Evolutionary conservation across 345 rosid species (phyloP), one percentile per base, ranked within the genome.

Genomic region (Populus tremula): DNA sequence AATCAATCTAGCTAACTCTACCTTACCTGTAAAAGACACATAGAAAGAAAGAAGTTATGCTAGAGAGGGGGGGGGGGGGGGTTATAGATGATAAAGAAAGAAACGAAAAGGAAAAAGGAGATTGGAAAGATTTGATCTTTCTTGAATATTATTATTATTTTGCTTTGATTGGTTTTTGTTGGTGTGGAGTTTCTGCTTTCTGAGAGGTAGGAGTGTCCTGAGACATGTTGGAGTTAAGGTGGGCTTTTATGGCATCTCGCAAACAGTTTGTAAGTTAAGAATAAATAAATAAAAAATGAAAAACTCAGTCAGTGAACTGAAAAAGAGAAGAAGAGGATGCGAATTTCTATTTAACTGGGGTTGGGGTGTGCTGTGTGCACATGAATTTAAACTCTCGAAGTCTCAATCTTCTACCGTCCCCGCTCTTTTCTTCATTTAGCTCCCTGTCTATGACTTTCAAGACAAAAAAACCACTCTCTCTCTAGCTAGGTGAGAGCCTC

Each of bases 221-320:
- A 78, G 84, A 87, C 91, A 87, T 88, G 90, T 87, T 85, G 87
- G 90, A 81, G 89, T 87, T 79, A 70, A 66, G 78, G 87, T 72
- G 80, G 71, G 81, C 81, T 85, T 85, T 75, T 62, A 82, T 41
- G 53, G 35, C 35, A 20, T 49, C 6, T 56, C 21, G n/a, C 63
- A 9, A n/a, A 56, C 64, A 59, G 64, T 59, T 53, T 23, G 25
- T 20, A 20, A 53, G 59, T 18, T 53, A n/a, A 33, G 5, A 33
- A 33, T 33, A 33, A 33, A 33, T 4, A 33, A 33, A 33, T 33
- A 53, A 20, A 53, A 53, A 53, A 6, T 76, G 39, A 66, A 67
- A 53, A 76, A 41, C 27, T 35, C 63, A 77, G 70, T 71, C 49
- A 71, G 70, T 31, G 70, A 33, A 62, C 62, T 8, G 65, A 49